A percentile compares a stretch with the other conserved stretches of the same genome.
Evolutionary conservation across 1,284 basidiomycete species (phyloP).

Genomic region (Mycosarcoma mackinlayi): DNA sequence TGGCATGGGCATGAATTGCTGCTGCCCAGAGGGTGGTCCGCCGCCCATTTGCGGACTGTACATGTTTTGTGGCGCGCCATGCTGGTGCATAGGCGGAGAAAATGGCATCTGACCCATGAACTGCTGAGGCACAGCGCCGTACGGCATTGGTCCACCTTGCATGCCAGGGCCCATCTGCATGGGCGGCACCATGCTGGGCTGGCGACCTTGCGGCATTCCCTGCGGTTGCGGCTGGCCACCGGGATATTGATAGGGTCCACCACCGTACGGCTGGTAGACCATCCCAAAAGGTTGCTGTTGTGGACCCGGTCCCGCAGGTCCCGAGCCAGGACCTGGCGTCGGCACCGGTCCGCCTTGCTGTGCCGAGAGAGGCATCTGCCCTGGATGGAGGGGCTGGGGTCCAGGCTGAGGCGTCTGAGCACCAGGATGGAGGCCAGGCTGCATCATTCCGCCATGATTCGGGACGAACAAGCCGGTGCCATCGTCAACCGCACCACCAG

Average conservation of each 20-base stretch:
- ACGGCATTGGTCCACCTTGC: constrained; percentile 46
- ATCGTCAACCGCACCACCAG: constrained; percentile 36
- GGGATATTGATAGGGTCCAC: constrained; percentile 46
- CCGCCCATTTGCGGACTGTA: constrained; percentile 62
- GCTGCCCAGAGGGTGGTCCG: constrained; percentile 27
- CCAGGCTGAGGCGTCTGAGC: constrained; percentile 32
- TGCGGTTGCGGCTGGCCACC: constrained; percentile 35
- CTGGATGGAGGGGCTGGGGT: constrained; percentile 35
- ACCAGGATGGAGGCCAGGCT: constrained; percentile 43
- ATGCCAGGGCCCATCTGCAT: constrained; percentile 40
- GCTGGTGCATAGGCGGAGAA: constrained; percentile 55
- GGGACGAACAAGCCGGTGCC: constrained; percentile 37
- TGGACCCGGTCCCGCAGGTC: constrained; percentile 17
- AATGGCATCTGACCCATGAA: constrained; percentile 58
- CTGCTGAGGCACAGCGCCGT: constrained; percentile 50
- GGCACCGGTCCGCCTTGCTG: constrained; percentile 18
- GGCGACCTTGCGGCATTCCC: constrained; percentile 31
- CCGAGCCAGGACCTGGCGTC: constrained; percentile 13
- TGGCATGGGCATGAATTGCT: constrained; percentile 52
- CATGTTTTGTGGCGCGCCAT: constrained; percentile 51
- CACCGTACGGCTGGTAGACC: constrained; percentile 49
- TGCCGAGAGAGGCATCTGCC: constrained; percentile 26
- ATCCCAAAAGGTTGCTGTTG: constrained; percentile 50
- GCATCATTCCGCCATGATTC: constrained; percentile 31
- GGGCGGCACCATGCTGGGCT: constrained; percentile 36